Evolutionary conservation across 1,139 yeast genomes (phyloP), one percentile per base, ranked within the genome.

Genomic region (Candida labiduridarum): DNA sequence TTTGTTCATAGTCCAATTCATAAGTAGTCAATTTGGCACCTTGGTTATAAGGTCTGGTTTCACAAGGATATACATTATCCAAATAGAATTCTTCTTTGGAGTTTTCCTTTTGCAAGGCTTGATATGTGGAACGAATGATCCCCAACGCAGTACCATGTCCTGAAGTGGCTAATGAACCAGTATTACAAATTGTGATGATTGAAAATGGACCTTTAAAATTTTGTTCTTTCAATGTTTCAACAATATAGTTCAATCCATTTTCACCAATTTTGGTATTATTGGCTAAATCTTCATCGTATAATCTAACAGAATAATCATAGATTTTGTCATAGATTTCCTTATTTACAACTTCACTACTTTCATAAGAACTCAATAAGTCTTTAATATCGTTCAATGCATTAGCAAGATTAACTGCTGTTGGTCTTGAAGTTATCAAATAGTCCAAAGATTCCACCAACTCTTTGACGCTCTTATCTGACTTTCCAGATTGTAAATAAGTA

Each of bases 61-160:
- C 99, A 60, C 94, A 80, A 8, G 97, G 95, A 62, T 84, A 94
- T 0, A 88, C 95, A 52, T 84, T 90, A 14, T 82, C 79, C 49
- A 81, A 66, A 71, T 67, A 87, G 63, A 68, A 74, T 46, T 72
- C 54, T 56, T 65, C 70, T 27, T 59, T 56, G 6, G 71, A 54
- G 2, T 16, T 41, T 1, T 56, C 56, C 7, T 57, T 56, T 41
- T 66, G 61, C 41, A 85, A 73, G 34, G 70, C 66, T 12, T 69
- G 64, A 74, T 81, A 76, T 22, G 89, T 74, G 0, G 96, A 83
- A 57, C 98, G 81, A 46, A 94, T 84, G 22, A 92, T 89, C 15
- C 98, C 98, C 42, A 94, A 76, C 0, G 98, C 98, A 7, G 99
- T 94, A 19, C 99, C 99, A 64, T 91, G 94, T 1, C 98, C 98